Base-by-base conservation (phyloP, 345 rosid genomes). In the Clarkia xantiana region DNA sequence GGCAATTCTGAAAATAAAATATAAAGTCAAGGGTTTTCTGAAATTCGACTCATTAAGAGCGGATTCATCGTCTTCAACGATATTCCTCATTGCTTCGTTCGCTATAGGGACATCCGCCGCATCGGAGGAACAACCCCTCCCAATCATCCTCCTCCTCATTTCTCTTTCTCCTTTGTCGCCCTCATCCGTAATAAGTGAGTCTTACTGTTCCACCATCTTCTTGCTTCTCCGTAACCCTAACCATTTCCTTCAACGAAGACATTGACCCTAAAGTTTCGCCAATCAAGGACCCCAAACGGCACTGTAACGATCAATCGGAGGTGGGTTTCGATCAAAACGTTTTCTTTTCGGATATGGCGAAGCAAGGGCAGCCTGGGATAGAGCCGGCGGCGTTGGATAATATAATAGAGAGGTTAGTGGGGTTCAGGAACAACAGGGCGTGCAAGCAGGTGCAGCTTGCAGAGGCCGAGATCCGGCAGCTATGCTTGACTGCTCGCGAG, bases 381-480 rank as follows among this genome's bases (percentile, higher is more conserved):
- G 87, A 79, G 57, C 63, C 85, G 61, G 80, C 63, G 42, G 73
- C 62, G 53, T 63, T 87, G 57, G 96, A 87, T 36, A 81, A 79
- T 18, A 81, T 87, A 56, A 87, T 83, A 40, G 53, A 63, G 4
- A 84, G 85, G 56, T 59, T 87, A 49, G 59, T 81, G 75, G 81
- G 79, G 53, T 73, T 67, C 62, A 71, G 75, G 63, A 74, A 72
- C 65, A 70, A 74, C 1, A 81, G 74, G 73, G 58, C 78, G n/a
- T 84, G 71, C 20, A 82, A 81, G 57, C 96, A 83, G 66, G 90
- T 72, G 23, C 86, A 78, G 80, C 83, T 87, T 11, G 73, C 58
- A 47, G 96, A 87, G 72, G 57, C 59, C 56, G 96, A 87, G 94
- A 87, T 87, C 84, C 82, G 87, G 8, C 86, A 75, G 61, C 87